Conservation (phyloP, 306 rosid genomes). For the Parietaria judaica region DNA sequence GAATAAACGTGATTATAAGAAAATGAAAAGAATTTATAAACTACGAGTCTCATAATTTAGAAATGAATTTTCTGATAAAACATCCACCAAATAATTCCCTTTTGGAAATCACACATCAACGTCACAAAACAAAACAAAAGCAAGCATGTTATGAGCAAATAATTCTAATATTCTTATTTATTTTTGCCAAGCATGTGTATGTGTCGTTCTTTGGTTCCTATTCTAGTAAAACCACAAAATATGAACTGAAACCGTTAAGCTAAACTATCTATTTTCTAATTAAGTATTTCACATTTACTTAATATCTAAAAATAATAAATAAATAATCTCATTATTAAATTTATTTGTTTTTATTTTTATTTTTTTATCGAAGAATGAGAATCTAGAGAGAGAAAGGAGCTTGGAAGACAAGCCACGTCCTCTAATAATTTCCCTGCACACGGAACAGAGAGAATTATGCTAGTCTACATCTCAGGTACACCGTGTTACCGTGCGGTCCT, state of each 20-base stretch:
- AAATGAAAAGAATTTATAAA: not conserved
- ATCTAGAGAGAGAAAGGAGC: conserved; percentile 1
- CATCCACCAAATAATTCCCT: not conserved
- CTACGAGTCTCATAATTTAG: no score
- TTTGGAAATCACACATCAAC: not conserved
- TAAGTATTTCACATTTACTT: not conserved
- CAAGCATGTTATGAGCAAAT: not conserved
- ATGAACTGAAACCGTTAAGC: not conserved
- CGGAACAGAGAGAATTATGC: conserved; percentile 17
- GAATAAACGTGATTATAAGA: not conserved
- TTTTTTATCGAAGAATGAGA: not conserved
- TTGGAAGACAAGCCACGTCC: conserved; percentile 30
- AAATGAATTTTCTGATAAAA: not conserved
- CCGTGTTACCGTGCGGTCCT: conserved; percentile 8
- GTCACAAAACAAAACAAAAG: not conserved
- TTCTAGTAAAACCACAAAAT: not conserved
- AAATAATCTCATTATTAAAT: not conserved
- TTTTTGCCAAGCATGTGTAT: not conserved
- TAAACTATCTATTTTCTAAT: not conserved
- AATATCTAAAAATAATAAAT: not conserved
- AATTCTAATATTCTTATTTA: not conserved
- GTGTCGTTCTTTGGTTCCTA: not conserved
- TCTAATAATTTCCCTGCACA: not conserved
- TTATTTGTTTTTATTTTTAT: not conserved
- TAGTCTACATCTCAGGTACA: conserved; percentile 8